Conservation (phyloP, 257 asterid species). For the Solanum chmielewskii region DNA sequence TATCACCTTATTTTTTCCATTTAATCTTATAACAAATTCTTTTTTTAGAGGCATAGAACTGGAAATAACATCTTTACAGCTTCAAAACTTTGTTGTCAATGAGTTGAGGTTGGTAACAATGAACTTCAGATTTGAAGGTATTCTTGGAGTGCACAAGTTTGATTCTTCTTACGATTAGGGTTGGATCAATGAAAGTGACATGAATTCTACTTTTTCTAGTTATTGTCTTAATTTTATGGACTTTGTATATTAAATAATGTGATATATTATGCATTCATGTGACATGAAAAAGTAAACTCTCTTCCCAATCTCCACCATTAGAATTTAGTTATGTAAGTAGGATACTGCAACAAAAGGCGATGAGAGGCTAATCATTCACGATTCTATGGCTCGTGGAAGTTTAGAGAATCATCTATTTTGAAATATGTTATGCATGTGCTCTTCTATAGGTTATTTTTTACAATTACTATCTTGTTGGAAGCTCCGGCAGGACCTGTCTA, state of each 20-base stretch:
- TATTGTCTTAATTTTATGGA: background rate
- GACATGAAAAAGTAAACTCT: slow-evolving; percentile 62
- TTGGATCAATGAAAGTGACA: slow-evolving; percentile 83
- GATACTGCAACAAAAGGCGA: slow-evolving; percentile 80
- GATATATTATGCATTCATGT: background rate
- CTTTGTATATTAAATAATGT: background rate
- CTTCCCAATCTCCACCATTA: slow-evolving; percentile 76
- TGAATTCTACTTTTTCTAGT: slow-evolving; percentile 13
- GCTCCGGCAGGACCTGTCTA: background rate
- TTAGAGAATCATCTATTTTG: slow-evolving; percentile 88
- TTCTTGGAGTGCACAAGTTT: slow-evolving; percentile 76
- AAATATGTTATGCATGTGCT: slow-evolving; percentile 27
- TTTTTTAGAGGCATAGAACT: slow-evolving; percentile 29
- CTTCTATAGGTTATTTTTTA: background rate
- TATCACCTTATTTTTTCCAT: too few species aligned
- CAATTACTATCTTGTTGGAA: background rate
- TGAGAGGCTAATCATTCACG: slow-evolving; percentile 70
- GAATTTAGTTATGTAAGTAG: slow-evolving; percentile 62
- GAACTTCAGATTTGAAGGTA: slow-evolving; percentile 57
- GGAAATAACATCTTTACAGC: slow-evolving; percentile 58
- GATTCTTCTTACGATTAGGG: background rate
- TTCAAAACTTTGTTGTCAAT: slow-evolving; percentile 47
- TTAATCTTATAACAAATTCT: background rate
- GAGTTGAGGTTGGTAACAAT: slow-evolving; percentile 65
- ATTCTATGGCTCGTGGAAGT: slow-evolving; percentile 83